Conservation (phyloP, 2,329 filamentous ascomycete species). For the Monilinia fructigena region DNA sequence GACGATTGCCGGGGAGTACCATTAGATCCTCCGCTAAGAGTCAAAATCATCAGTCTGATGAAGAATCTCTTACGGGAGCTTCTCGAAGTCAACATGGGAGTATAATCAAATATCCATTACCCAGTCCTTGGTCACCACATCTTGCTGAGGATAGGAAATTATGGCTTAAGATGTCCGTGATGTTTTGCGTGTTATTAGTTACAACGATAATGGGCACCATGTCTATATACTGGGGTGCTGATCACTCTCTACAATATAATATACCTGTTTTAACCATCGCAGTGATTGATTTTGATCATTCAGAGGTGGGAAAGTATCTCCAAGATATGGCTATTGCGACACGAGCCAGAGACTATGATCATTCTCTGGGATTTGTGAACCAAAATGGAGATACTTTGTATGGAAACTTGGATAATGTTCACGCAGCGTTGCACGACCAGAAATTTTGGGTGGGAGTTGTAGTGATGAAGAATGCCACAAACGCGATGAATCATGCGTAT, state of each 20-base stretch:
- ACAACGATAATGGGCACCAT: constrained; percentile 28
- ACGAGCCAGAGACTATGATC: constrained; percentile 21
- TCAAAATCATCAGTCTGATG: constrained; percentile 8
- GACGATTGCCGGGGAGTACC: neutral
- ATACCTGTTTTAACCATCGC: constrained; percentile 28
- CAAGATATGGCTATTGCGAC: constrained; percentile 25
- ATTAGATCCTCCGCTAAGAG: constrained; percentile 1
- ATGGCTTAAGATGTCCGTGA: constrained; percentile 29
- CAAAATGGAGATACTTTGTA: constrained; percentile 23
- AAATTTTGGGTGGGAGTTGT: constrained; percentile 30
- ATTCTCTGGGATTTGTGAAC: constrained; percentile 27
- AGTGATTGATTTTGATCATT: constrained; percentile 30
- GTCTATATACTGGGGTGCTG: constrained; percentile 30
- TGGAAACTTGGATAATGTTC: constrained; percentile 20
- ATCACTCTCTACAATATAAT: constrained; percentile 27
- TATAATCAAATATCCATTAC: constrained; percentile 23
- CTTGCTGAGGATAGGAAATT: constrained; percentile 25
- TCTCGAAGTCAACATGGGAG: neutral
- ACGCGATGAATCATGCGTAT: constrained; percentile 29
- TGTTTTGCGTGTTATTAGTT: constrained; percentile 25
- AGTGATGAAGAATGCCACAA: constrained; percentile 27
- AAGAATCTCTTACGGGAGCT: constrained; percentile 10
- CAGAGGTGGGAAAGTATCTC: constrained; percentile 26
- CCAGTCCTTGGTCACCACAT: constrained; percentile 22
- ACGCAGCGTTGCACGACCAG: constrained; percentile 26